A percentile compares a stretch with the other conserved stretches of the same genome.
phyloP scores from a whole-genome alignment of 768 basidiomycete genomes.

The Serendipita vermifera region DNA sequence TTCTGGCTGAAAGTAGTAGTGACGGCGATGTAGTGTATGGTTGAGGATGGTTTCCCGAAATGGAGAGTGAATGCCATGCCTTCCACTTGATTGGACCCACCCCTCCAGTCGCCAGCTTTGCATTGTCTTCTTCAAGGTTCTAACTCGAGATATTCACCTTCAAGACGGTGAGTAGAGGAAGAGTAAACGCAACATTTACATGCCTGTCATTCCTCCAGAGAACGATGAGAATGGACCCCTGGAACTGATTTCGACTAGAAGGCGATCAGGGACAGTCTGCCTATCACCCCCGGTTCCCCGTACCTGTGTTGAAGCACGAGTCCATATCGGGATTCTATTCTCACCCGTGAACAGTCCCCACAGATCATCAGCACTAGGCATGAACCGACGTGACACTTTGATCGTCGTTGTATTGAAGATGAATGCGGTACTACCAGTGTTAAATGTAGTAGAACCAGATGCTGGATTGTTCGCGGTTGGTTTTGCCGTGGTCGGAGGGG shows the following conservation, averaged over 20 bases:
- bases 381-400: slow-evolving; percentile 62
- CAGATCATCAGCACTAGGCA: slow-evolving; percentile 70
- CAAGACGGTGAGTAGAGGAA: no score
- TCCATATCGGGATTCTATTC: slow-evolving; percentile 75
- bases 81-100: slow-evolving; percentile 76
- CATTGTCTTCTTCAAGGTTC: slow-evolving; percentile 60
- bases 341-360: slow-evolving; percentile 75
- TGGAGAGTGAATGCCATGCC: slow-evolving; percentile 25
- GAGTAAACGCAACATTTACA: no score
- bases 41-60: slow-evolving; percentile 2
- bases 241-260: slow-evolving; percentile 49
- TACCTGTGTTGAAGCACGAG: slow-evolving; percentile 74
- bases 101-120: slow-evolving; percentile 78
- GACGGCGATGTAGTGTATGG: slow-evolving; percentile 67
- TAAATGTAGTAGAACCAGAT: slow-evolving; percentile 16
- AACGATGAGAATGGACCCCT: slow-evolving; percentile 72
- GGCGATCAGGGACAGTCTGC: slow-evolving; percentile 11
- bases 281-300: slow-evolving; percentile 17
- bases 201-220: slow-evolving; percentile 74
- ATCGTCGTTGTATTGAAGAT: slow-evolving; percentile 55
- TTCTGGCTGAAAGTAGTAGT: slow-evolving; percentile 77
- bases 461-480: slow-evolving; percentile 16
- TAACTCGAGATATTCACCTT: slow-evolving; percentile 61
- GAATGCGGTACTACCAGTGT: slow-evolving; percentile 18
- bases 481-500: slow-evolving; percentile 20